Percentiles rank a stretch among this genome's conserved stretches.
Evolutionary conservation across 2,329 filamentous ascomycete genomes (phyloP).

Genomic region (Phaeosphaeriaceae sp.): DNA sequence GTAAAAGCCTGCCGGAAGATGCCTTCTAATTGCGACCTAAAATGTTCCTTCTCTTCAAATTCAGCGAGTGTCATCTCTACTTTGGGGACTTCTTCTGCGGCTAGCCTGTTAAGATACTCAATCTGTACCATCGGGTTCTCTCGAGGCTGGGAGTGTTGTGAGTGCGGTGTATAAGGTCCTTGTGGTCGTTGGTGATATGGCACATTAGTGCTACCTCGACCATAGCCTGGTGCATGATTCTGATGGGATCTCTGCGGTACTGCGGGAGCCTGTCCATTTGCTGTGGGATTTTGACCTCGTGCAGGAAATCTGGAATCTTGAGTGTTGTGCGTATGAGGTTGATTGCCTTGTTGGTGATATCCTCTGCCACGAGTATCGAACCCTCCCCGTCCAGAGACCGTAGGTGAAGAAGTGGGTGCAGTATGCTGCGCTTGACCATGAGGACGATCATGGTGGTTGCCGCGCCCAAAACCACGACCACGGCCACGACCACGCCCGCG

Average conservation of each 20-base stretch:
- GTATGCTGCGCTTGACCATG: conserved; percentile 15
- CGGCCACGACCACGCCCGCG: conserved; percentile 30
- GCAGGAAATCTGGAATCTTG: conserved; percentile 7
- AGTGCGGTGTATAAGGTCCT: conserved; percentile 18
- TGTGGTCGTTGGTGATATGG: conserved; percentile 22
- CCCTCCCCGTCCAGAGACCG: conserved; percentile 14
- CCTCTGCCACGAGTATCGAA: conserved; percentile 12
- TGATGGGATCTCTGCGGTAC: conserved; percentile 32
- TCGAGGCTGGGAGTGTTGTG: conserved; percentile 21
- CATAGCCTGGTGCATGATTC: conserved; percentile 11
- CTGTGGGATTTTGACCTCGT: background rate
- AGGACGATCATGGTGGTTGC: conserved; percentile 10
- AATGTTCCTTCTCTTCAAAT: conserved; percentile 73
- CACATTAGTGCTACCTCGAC: background rate
- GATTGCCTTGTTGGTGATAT: conserved; percentile 13
- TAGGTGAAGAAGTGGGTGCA: conserved; percentile 3
- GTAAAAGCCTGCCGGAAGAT: conserved; percentile 68
- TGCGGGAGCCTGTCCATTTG: conserved; percentile 14
- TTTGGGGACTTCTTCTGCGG: conserved; percentile 58
- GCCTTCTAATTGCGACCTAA: conserved; percentile 69
- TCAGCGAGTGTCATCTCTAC: conserved; percentile 71
- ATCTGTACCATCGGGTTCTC: conserved; percentile 45
- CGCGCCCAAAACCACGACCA: conserved; percentile 21
- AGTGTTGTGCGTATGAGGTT: conserved; percentile 1
- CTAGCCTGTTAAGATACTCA: conserved; percentile 53